These are phyloP conservation scores for Agrostemma githago DNA, from an alignment of 148 eudicot genomes.

Conservation along the genomic window DNA sequence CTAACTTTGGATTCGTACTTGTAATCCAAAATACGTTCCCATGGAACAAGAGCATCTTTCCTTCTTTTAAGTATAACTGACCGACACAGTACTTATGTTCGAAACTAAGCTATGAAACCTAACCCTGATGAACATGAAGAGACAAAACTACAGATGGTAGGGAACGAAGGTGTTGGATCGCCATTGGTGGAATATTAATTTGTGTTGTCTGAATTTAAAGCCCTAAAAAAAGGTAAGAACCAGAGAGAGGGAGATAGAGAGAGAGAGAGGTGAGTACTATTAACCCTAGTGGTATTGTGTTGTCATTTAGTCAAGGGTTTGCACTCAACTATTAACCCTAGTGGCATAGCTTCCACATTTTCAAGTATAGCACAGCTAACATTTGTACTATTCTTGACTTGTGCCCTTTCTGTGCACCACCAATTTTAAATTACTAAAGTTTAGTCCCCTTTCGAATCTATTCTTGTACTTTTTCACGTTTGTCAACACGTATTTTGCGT, in stretches of 20 bases:
- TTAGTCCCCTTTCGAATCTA: too few species aligned
- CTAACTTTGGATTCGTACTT: too few species aligned
- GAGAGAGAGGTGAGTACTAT: too few species aligned
- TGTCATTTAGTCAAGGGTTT: neutral
- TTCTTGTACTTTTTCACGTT: too few species aligned
- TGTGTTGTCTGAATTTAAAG: neutral
- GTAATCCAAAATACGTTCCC: too few species aligned
- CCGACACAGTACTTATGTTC: too few species aligned
- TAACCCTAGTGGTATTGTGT: neutral
- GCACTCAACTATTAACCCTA: neutral
- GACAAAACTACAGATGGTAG: neutral
- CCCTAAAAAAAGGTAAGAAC: neutral
- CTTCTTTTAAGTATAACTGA: too few species aligned
- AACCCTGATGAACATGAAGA: too few species aligned
- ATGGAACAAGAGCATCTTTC: too few species aligned
- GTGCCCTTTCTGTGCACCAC: neutral
- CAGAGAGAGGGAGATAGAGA: too few species aligned
- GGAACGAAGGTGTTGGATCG: neutral
- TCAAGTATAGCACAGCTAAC: neutral
- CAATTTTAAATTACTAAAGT: neutral
- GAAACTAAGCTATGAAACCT: too few species aligned
- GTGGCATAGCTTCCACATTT: neutral
- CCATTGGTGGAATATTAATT: neutral
- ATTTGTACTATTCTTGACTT: slow-evolving; percentile 17
- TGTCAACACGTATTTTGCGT: too few species aligned